A percentile compares a stretch with the other conserved stretches of the same genome.
Evolutionary conservation across 192 early-diverging fungal genomes (phyloP).

Genomic region (Gaertneriomyces semiglobifer): DNA sequence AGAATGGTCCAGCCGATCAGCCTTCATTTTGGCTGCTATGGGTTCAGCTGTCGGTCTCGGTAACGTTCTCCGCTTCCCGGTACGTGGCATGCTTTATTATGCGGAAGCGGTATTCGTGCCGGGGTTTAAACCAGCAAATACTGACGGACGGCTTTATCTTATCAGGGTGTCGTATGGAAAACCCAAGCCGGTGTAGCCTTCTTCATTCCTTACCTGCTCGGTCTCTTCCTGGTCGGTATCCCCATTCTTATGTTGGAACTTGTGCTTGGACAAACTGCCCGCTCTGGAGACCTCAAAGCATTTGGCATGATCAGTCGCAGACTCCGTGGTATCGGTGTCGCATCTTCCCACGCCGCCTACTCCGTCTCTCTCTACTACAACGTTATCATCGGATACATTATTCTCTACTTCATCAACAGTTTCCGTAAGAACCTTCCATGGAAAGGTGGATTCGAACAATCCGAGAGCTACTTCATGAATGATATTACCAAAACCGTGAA

Average conservation of each 20-base stretch:
- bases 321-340: conserved; percentile 6
- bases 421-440: conserved; percentile 7
- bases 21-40: conserved; percentile 1
- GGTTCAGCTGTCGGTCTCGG: background rate
- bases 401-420: conserved; percentile 1
- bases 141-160: too few relatives aligned
- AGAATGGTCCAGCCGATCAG: background rate
- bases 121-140: too few relatives aligned
- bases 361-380: conserved; percentile 8
- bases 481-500: background rate
- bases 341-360: conserved; percentile 7
- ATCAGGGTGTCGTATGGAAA: background rate
- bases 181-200: background rate
- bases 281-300: conserved; percentile 3
- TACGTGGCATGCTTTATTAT: too few relatives aligned
- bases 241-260: background rate
- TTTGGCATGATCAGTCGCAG: conserved; percentile 1
- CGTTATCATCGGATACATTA: conserved; percentile 3
- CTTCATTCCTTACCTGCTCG: background rate
- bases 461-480: conserved; percentile 3
- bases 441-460: background rate
- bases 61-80: background rate
- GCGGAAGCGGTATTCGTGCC: too few relatives aligned
- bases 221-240: background rate
- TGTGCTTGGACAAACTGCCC: conserved; percentile 6